Evolutionary conservation across 768 basidiomycete species (phyloP).

Genomic region (Russula sp.): DNA sequence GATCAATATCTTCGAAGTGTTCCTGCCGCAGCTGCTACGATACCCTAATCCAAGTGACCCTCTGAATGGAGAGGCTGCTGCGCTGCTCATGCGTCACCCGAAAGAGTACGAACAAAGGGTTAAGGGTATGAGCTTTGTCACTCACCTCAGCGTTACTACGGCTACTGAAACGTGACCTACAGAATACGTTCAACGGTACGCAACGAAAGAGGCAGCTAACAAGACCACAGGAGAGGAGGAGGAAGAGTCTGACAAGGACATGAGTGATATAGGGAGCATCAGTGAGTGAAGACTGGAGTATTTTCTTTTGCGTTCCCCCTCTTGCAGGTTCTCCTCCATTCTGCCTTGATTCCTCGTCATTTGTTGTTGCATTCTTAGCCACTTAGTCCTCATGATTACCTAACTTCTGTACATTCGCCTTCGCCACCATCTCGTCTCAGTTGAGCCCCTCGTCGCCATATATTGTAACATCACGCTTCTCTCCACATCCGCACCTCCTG

Average conservation of each 20-base stretch:
- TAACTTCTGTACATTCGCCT: conserved; percentile 3
- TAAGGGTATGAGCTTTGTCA: conserved; percentile 50
- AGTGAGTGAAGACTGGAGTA: conserved; percentile 42
- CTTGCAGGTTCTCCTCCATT: conserved; percentile 2
- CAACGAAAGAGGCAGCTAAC: conserved; percentile 85
- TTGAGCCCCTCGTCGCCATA: background rate
- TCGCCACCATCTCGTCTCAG: background rate
- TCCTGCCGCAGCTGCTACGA: conserved; percentile 91
- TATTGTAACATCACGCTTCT: background rate
- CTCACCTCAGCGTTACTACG: background rate
- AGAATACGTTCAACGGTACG: conserved; percentile 96
- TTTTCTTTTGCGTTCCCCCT: background rate
- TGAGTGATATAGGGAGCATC: conserved; percentile 83
- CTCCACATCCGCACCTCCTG: conserved; percentile 1
- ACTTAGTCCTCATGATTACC: background rate
- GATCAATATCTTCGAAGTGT: conserved; percentile 99
- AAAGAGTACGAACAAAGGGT: conserved; percentile 94
- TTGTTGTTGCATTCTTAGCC: background rate
- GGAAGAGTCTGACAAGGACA: conserved; percentile 68
- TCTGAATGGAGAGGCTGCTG: conserved; percentile 95
- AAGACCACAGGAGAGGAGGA: conserved; percentile 63
- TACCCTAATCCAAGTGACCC: conserved; percentile 99
- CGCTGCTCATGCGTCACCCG: conserved; percentile 93
- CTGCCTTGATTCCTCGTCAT: background rate
- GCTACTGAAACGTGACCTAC: background rate